Evolutionary conservation across 768 basidiomycete genomes (phyloP).

Genomic region (Cyathus striatus): DNA sequence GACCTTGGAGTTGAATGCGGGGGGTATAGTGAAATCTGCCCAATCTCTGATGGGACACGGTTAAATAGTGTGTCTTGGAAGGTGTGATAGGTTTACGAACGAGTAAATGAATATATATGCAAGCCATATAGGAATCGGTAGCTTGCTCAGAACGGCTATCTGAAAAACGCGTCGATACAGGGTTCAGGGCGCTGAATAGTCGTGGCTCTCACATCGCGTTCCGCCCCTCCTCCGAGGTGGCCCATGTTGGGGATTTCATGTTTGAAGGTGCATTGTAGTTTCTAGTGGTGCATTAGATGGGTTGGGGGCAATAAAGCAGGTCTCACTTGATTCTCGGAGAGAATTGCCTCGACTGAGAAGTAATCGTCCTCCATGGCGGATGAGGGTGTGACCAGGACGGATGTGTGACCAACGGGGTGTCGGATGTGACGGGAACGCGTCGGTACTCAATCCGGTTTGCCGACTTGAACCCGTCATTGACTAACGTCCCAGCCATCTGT

Average conservation of each 20-base stretch:
- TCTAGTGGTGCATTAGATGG: slow-evolving; percentile 36
- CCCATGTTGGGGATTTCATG: slow-evolving; percentile 82
- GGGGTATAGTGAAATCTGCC: slow-evolving; percentile 83
- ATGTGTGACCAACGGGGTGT: neutral
- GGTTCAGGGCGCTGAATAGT: slow-evolving; percentile 1
- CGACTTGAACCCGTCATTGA: no score
- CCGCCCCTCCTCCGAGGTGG: slow-evolving; percentile 81
- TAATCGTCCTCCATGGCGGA: slow-evolving; percentile 82
- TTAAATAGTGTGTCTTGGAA: slow-evolving; percentile 1
- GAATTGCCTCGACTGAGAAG: slow-evolving; percentile 86
- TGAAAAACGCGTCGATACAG: slow-evolving; percentile 20
- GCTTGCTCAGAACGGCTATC: slow-evolving; percentile 75
- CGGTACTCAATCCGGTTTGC: no score
- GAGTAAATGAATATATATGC: slow-evolving; percentile 82
- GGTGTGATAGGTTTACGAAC: slow-evolving; percentile 29
- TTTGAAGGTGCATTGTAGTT: slow-evolving; percentile 92
- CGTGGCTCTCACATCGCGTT: slow-evolving; percentile 62
- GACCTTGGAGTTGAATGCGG: slow-evolving; percentile 72
- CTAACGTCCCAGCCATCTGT: no score
- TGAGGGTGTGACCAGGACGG: neutral
- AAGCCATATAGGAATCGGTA: slow-evolving; percentile 88
- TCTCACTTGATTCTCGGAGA: slow-evolving; percentile 83
- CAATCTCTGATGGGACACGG: slow-evolving; percentile 53
- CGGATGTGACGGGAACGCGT: neutral
- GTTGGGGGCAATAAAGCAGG: neutral